Conservation (phyloP, 2,329 filamentous ascomycete species). For the Fonsecaea pugnacius region DNA sequence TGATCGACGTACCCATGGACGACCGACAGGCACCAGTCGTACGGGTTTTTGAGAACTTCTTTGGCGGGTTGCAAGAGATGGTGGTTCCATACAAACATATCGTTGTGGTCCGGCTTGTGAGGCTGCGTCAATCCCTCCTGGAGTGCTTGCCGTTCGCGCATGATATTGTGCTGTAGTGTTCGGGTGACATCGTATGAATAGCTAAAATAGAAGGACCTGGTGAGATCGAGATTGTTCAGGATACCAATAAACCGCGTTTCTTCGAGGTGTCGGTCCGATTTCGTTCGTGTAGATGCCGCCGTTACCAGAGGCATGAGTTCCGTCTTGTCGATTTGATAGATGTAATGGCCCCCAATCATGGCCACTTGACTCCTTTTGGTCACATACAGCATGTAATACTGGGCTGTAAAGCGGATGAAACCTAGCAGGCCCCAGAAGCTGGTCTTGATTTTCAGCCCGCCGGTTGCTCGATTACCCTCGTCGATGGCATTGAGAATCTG, state of each 20-base stretch:
- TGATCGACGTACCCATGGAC: constrained; percentile 98
- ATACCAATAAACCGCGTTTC: constrained; percentile 88
- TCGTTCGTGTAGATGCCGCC: constrained; percentile 67
- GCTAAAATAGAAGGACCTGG: constrained; percentile 94
- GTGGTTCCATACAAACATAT: constrained; percentile 98
- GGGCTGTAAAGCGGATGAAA: constrained; percentile 93
- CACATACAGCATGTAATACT: constrained; percentile 96
- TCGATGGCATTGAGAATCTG: constrained; percentile 92
- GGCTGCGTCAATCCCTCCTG: constrained; percentile 65
- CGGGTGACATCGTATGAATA: constrained; percentile 96
- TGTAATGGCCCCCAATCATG: constrained; percentile 92
- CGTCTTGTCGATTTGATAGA: constrained; percentile 93
- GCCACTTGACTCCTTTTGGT: constrained; percentile 96
- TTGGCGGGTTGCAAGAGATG: constrained; percentile 80
- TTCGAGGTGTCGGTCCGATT: constrained; percentile 82
- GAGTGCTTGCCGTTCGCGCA: constrained; percentile 73
- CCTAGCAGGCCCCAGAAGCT: constrained; percentile 86
- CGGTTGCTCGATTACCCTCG: constrained; percentile 88
- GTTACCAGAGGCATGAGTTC: constrained; percentile 87
- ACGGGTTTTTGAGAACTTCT: constrained; percentile 73
- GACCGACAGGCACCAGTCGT: constrained; percentile 94
- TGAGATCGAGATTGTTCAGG: constrained; percentile 86
- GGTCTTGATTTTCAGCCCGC: constrained; percentile 85
- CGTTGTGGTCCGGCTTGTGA: constrained; percentile 71
- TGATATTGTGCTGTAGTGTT: constrained; percentile 90